Base-by-base conservation (phyloP, 225 moss, liverwort and hornwort species). In the Asterella californica region DNA sequence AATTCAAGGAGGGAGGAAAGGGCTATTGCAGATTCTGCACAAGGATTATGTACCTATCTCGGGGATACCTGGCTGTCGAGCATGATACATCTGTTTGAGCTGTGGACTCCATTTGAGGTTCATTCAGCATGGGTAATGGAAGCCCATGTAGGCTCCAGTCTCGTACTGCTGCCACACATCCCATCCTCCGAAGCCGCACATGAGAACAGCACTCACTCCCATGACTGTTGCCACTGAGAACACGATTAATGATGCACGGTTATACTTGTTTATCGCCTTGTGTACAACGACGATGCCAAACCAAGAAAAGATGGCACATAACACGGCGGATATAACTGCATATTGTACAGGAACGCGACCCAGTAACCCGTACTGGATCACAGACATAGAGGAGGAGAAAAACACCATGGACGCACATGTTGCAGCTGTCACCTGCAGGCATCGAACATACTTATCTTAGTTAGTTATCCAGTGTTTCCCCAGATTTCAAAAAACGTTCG, bases 351-450 rank as follows among this genome's bases (percentile, higher is more conserved):
- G 94, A 14, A 92, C 79, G 27, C 92, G 94, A 46, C 92, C 94
- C 81, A 94, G 48, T 15, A 92, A 82, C 92, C 91, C 91, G 67
- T 85, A 94, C 75, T 94, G 94, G 30, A 94, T 25, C 48, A 94
- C 92, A 32, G 94, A 92, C 87, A 94, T 85, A 9, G 94, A 94
- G 27, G 92, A 91, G 29, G 92, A 91, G 85, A 94, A 94, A 84
- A 92, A 90, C 73, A 94, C 92, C 90, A 92, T 94, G 79, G 90
- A 90, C 1, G 91, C 92, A 53, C 92, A 90, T 24, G 94, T 94
- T 12, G 87, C 94, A 38, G 94, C 92, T 54, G 92, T 92, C 72
- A 94, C 83, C 94, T 94, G 90, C 82, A 82, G 67, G 34, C 34
- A 67, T 6, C 34, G 5, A 33, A 36, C 18, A 32, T 14, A 67